Conservation (phyloP, 805 yeast species). For the Maudiozyma barnettii region DNA sequence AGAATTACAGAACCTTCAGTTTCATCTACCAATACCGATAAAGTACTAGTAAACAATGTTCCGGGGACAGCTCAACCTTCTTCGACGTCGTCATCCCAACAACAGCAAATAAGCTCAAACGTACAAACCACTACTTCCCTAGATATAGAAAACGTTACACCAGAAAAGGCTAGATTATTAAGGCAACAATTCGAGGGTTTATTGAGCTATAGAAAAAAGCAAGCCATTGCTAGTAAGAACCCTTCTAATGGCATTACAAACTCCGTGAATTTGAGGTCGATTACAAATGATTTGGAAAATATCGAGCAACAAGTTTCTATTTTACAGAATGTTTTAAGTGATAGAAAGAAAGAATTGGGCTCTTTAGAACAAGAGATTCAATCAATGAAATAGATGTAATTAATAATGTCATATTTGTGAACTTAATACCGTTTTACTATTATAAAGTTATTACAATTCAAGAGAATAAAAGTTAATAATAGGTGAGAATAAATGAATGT, state of each 20-base stretch:
- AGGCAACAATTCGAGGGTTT: slow-evolving; percentile 72
- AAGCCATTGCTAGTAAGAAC: slow-evolving; percentile 31
- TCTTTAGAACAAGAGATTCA: slow-evolving; percentile 37
- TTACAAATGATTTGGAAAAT: slow-evolving; percentile 52
- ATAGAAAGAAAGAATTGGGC: slow-evolving; percentile 52
- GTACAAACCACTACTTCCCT: not conserved
- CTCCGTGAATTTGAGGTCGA: slow-evolving; percentile 36
- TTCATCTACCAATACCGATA: not conserved
- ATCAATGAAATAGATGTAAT: not conserved
- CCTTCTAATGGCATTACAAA: slow-evolving; percentile 25
- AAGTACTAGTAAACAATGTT: too few species aligned
- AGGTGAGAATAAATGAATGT: too few species aligned
- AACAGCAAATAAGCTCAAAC: slow-evolving; percentile 6
- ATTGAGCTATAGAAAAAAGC: slow-evolving; percentile 63
- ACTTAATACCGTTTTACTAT: too few species aligned
- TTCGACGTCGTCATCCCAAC: slow-evolving; percentile 30
- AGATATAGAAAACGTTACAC: slow-evolving; percentile 2
- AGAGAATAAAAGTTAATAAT: too few species aligned
- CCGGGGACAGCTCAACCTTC: not conserved
- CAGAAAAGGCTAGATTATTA: slow-evolving; percentile 20
- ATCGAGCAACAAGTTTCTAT: slow-evolving; percentile 70
- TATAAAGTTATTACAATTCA: too few species aligned
- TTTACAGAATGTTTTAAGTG: slow-evolving; percentile 56
- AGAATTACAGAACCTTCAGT: slow-evolving; percentile 13
- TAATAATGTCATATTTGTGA: too few species aligned